phyloP scores from a whole-genome alignment of 2,329 filamentous ascomycete species.

The Xylaria sp. region DNA sequence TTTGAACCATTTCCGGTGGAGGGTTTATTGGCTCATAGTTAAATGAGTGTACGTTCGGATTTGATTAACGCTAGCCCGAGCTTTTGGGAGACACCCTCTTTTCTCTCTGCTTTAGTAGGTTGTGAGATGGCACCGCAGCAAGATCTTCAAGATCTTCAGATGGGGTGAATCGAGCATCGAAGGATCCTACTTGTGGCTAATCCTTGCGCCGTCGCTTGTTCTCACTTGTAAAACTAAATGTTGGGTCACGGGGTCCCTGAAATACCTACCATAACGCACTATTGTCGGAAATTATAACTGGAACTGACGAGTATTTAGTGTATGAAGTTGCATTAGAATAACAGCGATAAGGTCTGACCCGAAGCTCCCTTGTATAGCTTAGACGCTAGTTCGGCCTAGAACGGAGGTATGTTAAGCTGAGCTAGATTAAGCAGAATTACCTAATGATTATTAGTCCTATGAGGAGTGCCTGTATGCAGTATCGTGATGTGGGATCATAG shows the following conservation, averaged over 20 bases:
- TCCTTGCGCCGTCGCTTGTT: background rate
- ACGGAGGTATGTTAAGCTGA: background rate
- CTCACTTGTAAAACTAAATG: background rate
- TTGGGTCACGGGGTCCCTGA: background rate
- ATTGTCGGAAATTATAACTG: background rate
- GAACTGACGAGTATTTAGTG: background rate
- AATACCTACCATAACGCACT: background rate
- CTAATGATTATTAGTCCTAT: background rate
- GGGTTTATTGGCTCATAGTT: too few species aligned
- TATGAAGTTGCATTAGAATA: background rate
- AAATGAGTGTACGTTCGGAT: too few species aligned
- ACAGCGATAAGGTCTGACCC: background rate
- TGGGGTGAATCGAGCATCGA: background rate
- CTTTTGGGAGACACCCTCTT: too few species aligned
- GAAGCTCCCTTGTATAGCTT: slow-evolving; percentile 10
- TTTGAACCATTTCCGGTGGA: too few species aligned
- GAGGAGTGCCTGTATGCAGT: background rate
- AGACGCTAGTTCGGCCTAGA: slow-evolving; percentile 24
- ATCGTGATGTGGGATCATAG: slow-evolving; percentile 1
- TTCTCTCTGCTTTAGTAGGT: background rate
- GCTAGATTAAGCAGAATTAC: background rate
- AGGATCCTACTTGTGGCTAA: background rate
- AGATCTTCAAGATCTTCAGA: background rate
- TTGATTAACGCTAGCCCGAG: too few species aligned
- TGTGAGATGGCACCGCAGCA: too few species aligned